Evolutionary conservation across 2,329 filamentous ascomycete genomes (phyloP).

Genomic region (Arthrinium puccinioides): DNA sequence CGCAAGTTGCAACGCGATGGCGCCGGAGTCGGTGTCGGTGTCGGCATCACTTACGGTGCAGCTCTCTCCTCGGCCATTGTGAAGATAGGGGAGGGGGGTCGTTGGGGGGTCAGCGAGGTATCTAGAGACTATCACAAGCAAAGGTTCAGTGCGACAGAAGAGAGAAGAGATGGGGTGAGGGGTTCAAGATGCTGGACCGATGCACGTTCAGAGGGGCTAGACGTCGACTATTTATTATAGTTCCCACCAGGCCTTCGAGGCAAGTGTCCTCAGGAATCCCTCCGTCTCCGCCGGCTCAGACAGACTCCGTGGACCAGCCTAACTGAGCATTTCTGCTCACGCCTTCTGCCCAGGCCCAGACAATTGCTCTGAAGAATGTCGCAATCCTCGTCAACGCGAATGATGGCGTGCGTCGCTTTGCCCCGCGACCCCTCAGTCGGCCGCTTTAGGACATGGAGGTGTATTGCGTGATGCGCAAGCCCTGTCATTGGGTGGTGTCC

Average conservation of each 20-base stretch:
- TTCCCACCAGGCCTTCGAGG: too few species aligned
- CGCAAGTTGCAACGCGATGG: not conserved
- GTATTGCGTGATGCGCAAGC: constrained; percentile 4
- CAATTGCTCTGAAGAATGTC: constrained; percentile 1
- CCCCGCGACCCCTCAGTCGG: constrained; percentile 2
- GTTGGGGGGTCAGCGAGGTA: not conserved
- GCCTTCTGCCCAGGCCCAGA: not conserved
- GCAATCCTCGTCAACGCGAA: constrained; percentile 3
- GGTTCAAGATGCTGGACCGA: not conserved
- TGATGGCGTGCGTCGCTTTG: not conserved
- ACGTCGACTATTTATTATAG: constrained; percentile 1
- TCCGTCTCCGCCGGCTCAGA: not conserved
- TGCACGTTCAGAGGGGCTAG: not conserved
- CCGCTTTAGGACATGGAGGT: constrained; percentile 1
- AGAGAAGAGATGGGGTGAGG: not conserved
- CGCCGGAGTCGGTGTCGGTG: not conserved
- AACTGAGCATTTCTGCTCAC: not conserved
- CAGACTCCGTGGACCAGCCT: not conserved
- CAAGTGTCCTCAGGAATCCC: constrained; percentile 2
- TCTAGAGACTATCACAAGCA: not conserved
- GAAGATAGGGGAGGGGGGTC: not conserved
- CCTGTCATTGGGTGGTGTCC: not conserved
- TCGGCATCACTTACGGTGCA: constrained; percentile 18
- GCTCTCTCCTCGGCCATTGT: constrained; percentile 19
- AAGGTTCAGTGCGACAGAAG: not conserved